Percentiles rank a stretch among this genome's conserved stretches.
Evolutionary conservation across 306 rosid species (phyloP).

Genomic region (Alnus glutinosa): DNA sequence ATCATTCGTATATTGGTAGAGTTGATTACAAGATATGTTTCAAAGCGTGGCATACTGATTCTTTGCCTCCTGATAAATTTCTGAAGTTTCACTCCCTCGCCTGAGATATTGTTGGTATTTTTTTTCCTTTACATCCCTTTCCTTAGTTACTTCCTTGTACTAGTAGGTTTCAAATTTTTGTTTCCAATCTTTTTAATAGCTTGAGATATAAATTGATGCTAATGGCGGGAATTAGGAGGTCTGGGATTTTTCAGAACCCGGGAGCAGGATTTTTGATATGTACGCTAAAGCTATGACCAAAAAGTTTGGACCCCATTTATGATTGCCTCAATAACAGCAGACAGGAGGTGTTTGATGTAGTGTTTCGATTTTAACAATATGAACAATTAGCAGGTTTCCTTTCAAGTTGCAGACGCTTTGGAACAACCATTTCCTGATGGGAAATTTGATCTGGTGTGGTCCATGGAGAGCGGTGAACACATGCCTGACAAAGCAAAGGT

Average conservation of each 20-base stretch:
- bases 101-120: background rate
- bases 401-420: constrained; percentile 85
- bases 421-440: constrained; percentile 78
- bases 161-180: background rate
- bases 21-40: background rate
- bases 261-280: background rate
- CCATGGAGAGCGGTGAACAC: constrained; percentile 99
- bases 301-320: background rate
- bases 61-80: background rate
- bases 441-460: constrained; percentile 85
- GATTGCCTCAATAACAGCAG: background rate
- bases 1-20: background rate
- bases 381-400: constrained; percentile 54
- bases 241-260: no score
- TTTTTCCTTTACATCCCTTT: background rate
- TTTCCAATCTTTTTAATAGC: background rate
- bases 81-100: background rate
- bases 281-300: background rate
- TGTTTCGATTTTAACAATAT: background rate
- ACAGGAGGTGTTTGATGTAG: background rate
- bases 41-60: background rate
- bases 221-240: background rate
- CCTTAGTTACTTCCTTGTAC: background rate
- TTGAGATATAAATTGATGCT: background rate
- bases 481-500: constrained; percentile 96